Evolutionary conservation across 2,329 filamentous ascomycete genomes (phyloP).

Genomic region (Cadophora sp.): DNA sequence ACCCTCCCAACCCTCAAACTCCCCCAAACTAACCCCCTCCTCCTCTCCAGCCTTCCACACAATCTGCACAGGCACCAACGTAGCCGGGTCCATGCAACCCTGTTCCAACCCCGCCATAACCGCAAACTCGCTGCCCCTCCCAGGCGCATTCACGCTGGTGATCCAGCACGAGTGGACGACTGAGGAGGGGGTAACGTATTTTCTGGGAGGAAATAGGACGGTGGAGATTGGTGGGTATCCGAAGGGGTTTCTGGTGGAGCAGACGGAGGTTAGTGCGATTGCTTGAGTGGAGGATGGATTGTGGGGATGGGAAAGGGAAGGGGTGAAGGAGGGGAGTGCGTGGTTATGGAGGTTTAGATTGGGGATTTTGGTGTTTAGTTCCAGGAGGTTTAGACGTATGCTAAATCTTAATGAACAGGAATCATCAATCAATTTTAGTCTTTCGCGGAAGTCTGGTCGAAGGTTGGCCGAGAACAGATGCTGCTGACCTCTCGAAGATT

Average conservation of each 20-base stretch:
- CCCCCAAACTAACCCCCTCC: background rate
- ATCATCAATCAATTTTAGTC: no score
- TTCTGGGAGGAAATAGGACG: conserved; percentile 1
- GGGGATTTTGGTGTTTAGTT: no score
- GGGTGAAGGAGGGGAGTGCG: no score
- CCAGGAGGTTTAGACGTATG: no score
- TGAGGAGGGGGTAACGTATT: conserved; percentile 1
- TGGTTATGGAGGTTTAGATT: no score
- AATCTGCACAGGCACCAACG: background rate
- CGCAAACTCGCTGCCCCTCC: background rate
- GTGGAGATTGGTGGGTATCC: conserved; percentile 7
- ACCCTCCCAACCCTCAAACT: background rate
- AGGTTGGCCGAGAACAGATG: no score
- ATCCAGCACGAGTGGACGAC: background rate
- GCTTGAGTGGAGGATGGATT: background rate
- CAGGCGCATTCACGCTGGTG: background rate
- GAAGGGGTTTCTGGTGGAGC: background rate
- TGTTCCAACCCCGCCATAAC: background rate
- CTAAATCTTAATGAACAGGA: no score
- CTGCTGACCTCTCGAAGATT: no score
- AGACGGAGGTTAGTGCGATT: conserved; percentile 7
- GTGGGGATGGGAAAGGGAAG: background rate
- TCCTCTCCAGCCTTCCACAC: background rate
- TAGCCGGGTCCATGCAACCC: background rate
- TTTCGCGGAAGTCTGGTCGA: no score